phyloP scores from a whole-genome alignment of 179 eudicot genomes.

The Vitellaria paradoxa region DNA sequence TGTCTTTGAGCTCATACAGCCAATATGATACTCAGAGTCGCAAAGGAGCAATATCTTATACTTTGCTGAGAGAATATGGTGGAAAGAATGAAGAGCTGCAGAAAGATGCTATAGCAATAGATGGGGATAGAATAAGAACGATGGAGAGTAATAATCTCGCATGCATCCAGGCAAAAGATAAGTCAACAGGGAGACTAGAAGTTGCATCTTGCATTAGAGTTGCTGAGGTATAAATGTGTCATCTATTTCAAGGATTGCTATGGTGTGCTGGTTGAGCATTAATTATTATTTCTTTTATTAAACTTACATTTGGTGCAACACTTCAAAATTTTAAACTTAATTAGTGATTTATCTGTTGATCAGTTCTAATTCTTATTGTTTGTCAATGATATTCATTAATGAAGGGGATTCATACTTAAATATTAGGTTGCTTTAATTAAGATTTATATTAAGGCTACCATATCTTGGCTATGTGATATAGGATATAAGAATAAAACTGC shows the following conservation, averaged over 20 bases:
- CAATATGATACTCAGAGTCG: slow-evolving; percentile 40
- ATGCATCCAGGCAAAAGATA: slow-evolving; percentile 79
- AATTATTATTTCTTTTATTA: neutral
- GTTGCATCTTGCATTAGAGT: slow-evolving; percentile 86
- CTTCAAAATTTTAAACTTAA: no score
- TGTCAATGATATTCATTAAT: neutral
- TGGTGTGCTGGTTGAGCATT: neutral
- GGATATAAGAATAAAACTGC: neutral
- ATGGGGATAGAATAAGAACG: slow-evolving; percentile 66
- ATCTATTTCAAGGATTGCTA: slow-evolving; percentile 3
- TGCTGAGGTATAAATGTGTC: slow-evolving; percentile 51
- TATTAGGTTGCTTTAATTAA: neutral
- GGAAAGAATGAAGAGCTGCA: slow-evolving; percentile 38
- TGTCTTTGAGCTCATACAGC: slow-evolving; percentile 36
- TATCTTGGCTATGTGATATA: neutral
- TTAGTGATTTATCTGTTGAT: neutral
- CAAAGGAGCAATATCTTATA: slow-evolving; percentile 53
- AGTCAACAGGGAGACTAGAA: slow-evolving; percentile 63
- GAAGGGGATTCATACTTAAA: neutral
- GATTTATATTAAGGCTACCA: neutral
- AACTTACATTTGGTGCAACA: no score
- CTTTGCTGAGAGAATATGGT: slow-evolving; percentile 48
- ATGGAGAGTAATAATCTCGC: slow-evolving; percentile 51
- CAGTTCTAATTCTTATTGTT: neutral
- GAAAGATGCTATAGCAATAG: slow-evolving; percentile 42